Evolutionary conservation across 306 rosid genomes (phyloP).

Genomic region (Cercis canadensis): DNA sequence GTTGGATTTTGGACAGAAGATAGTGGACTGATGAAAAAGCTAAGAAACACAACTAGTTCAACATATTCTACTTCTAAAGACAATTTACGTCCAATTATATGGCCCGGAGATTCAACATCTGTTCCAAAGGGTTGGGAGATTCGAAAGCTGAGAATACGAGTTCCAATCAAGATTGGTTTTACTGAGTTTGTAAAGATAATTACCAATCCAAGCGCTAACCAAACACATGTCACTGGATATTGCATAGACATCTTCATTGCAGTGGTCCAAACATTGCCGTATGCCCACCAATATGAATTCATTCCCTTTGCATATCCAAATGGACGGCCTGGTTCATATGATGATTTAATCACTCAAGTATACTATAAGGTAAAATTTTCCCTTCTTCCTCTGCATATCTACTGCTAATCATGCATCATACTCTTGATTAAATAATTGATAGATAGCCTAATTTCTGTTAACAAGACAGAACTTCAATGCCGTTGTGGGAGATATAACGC

Average conservation of each 20-base stretch:
- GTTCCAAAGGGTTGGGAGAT: constrained; percentile 43
- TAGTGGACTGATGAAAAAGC: constrained; percentile 27
- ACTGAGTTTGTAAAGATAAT: constrained; percentile 3
- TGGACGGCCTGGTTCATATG: not conserved
- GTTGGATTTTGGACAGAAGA: constrained; percentile 43
- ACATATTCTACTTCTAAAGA: not conserved
- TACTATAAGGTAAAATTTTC: not conserved
- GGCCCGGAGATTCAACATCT: constrained; percentile 47
- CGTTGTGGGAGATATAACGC: constrained; percentile 26
- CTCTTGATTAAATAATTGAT: no score
- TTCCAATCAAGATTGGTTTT: constrained; percentile 11
- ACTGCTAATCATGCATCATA: no score
- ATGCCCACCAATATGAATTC: constrained; percentile 32
- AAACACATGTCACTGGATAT: constrained; percentile 18
- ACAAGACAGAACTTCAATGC: constrained; percentile 28
- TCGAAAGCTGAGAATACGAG: constrained; percentile 31
- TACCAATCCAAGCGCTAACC: not conserved
- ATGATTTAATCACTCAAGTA: not conserved
- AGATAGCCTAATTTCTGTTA: no score
- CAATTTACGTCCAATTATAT: not conserved
- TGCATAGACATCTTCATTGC: constrained; percentile 45
- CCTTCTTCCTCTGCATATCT: no score
- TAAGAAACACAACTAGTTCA: not conserved
- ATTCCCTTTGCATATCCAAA: constrained; percentile 33
- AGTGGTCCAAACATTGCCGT: constrained; percentile 20